phyloP scores from a whole-genome alignment of 352 stramenopile species.

The Pythium volutum region DNA sequence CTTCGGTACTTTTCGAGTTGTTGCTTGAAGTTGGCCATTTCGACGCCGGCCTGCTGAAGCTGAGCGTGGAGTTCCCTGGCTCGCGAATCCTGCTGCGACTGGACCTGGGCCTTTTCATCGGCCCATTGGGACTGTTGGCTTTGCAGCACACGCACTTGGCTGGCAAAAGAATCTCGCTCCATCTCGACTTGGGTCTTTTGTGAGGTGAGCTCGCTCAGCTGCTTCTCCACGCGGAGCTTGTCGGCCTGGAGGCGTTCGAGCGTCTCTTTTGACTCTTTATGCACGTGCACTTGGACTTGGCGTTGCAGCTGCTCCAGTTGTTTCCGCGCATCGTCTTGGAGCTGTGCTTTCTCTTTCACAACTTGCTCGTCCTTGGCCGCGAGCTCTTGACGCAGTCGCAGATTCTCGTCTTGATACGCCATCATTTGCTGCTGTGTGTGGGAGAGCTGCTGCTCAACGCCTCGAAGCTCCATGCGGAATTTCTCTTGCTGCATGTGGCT shows the following conservation, averaged over 20 bases:
- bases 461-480: constrained; percentile 58
- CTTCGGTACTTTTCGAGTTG: constrained; percentile 44
- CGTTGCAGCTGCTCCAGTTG: constrained; percentile 55
- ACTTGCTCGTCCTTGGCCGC: constrained; percentile 57
- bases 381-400: constrained; percentile 48
- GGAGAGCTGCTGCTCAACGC: constrained; percentile 57
- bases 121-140: constrained; percentile 52
- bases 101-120: constrained; percentile 50
- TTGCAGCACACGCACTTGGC: constrained; percentile 46
- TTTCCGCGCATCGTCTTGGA: constrained; percentile 58
- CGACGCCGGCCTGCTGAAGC: constrained; percentile 43
- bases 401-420: constrained; percentile 69
- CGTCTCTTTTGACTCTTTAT: constrained; percentile 51
- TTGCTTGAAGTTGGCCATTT: constrained; percentile 36
- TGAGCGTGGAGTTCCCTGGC: constrained; percentile 47
- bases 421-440: constrained; percentile 70
- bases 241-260: constrained; percentile 41
- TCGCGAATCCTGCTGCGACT: constrained; percentile 42
- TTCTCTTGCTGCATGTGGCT: constrained; percentile 72
- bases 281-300: constrained; percentile 55
- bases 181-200: constrained; percentile 52
- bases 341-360: constrained; percentile 45
- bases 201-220: constrained; percentile 38
- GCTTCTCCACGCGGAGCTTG: constrained; percentile 40
- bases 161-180: constrained; percentile 48